Evolutionary conservation across 2,329 filamentous ascomycete genomes (phyloP), one percentile per base, ranked within the genome.

Genomic region (Metarhizium sp.): DNA sequence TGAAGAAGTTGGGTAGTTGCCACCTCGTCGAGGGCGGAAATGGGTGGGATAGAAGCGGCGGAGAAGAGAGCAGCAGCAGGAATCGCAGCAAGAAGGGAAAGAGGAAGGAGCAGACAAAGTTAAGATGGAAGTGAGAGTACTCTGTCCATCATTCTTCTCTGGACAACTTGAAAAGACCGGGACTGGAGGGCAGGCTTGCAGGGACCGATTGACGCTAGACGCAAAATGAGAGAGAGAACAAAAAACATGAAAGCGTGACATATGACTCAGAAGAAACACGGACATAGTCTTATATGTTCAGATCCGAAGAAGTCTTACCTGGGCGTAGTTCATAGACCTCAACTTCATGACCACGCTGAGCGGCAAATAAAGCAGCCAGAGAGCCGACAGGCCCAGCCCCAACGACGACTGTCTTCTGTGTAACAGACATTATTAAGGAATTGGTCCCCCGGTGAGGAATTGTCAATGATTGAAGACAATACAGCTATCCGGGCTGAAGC

Each of bases 301-400:
- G 25, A 16, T 30, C 10, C 25, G 45, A 49, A 43, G 25, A 18
- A 4, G 42, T 76, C 82, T 69, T 79, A 96, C 94, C 94, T 75
- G 86, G 84, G 67, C 94, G 83, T 62, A 99, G 75, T 72, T 99
- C 94, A 70, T 97, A 99, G 51, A 99, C 80, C 69, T 96, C 91
- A 36, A 99, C 94, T 65, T 92, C 77, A 69, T 95, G 85, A 47
- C 92, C 94, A 69, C 92, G 80, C 62, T 87, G 82, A 3, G 94
- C 92, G 54, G 94, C 92, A 75, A 97, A 99, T 6, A 99, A 75
- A 47, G 91, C 94, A 29, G 94, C 92, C 46, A 99, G 76, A 11
- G 92, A 90, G 43, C 94, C 94, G 7, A 99, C 94, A 0, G 94
- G 94, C 2, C 94, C 94, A 54, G 92, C 94, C 54, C 94, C 94